A percentile compares a stretch with the other conserved stretches of the same genome.
Conservation (phyloP, 1,139 yeast genomes). For the Hyphopichia khmerensis region DNA sequence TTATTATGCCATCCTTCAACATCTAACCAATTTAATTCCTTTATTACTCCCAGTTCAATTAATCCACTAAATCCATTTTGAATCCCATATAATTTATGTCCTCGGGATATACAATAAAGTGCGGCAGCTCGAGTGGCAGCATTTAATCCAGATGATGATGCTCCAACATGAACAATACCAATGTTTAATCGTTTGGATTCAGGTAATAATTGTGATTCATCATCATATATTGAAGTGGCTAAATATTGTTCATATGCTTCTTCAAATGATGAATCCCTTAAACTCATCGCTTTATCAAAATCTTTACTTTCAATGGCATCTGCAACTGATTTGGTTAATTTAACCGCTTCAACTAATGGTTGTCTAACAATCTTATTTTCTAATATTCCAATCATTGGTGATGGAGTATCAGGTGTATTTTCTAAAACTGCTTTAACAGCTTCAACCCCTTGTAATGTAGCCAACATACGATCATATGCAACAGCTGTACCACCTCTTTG, state of each 20-base stretch:
- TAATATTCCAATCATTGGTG: conserved; percentile 89
- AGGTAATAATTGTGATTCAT: conserved; percentile 53
- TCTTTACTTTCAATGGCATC: conserved; percentile 75
- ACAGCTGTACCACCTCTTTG: conserved; percentile 99
- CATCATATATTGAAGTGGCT: conserved; percentile 70
- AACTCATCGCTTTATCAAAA: conserved; percentile 80
- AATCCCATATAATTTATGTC: conserved; percentile 85
- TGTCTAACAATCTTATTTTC: conserved; percentile 85
- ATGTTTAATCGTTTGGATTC: conserved; percentile 55
- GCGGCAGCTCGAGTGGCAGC: conserved; percentile 92
- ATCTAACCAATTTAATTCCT: conserved; percentile 77
- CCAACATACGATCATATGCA: conserved; percentile 85
- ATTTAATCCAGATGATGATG: conserved; percentile 96
- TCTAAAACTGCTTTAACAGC: conserved; percentile 93
- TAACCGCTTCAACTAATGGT: conserved; percentile 87
- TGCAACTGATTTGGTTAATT: conserved; percentile 82
- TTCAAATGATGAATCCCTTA: conserved; percentile 84
- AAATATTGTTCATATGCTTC: conserved; percentile 75
- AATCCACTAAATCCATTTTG: conserved; percentile 93
- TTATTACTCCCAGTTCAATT: conserved; percentile 74
- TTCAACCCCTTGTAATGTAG: conserved; percentile 96
- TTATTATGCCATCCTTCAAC: conserved; percentile 86
- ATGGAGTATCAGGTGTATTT: conserved; percentile 85
- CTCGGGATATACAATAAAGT: conserved; percentile 83
- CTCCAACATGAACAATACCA: conserved; percentile 90